Conservation (phyloP, 2,329 filamentous ascomycete genomes). For the Colletotrichum tanaceti region DNA sequence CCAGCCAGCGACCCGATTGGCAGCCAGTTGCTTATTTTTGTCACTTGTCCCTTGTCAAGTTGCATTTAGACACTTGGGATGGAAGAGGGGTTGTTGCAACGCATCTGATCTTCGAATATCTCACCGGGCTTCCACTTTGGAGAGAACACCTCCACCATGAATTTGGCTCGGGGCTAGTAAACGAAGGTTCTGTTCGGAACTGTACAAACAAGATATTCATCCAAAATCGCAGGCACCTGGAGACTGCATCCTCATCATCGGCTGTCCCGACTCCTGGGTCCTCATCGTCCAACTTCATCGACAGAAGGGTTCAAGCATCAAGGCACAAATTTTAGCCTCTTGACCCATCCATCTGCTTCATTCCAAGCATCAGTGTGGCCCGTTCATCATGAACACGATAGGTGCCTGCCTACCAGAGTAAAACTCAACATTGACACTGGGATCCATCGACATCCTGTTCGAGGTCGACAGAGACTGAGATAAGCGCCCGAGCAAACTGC, state of each 20-base stretch:
- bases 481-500: conserved; percentile 15
- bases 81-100: conserved; percentile 2
- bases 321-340: conserved; percentile 13
- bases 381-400: conserved; percentile 11
- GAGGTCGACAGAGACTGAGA: conserved; percentile 9
- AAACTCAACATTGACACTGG: neutral
- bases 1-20: conserved; percentile 17
- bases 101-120: neutral
- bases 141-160: conserved; percentile 3
- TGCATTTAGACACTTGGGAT: conserved; percentile 18
- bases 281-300: conserved; percentile 21
- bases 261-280: neutral
- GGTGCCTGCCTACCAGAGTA: too few relatives aligned
- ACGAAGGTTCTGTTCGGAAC: neutral
- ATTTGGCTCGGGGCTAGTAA: conserved; percentile 3
- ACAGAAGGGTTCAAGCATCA: conserved; percentile 23
- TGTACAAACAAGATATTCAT: too few relatives aligned
- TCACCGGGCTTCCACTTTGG: conserved; percentile 2
- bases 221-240: neutral
- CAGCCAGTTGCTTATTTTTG: conserved; percentile 3
- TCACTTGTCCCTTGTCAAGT: conserved; percentile 6
- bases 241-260: neutral
- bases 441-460: neutral
- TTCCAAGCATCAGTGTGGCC: conserved; percentile 1
- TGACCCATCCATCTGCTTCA: neutral